phyloP scores from a whole-genome alignment of 257 asterid species.

The Solanum neorickii region DNA sequence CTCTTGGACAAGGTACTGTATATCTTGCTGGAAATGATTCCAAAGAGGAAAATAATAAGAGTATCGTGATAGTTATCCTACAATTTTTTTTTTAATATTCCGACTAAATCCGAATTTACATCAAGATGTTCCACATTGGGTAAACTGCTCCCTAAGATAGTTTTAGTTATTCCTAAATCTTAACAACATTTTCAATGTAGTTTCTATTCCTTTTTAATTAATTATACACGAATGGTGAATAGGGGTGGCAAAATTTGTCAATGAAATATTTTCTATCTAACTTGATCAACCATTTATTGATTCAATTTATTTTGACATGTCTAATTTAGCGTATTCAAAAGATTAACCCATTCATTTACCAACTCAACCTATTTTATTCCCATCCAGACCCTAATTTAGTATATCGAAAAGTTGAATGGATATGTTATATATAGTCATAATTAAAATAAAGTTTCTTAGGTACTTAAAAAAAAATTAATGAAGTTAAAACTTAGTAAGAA shows the following conservation, averaged over 20 bases:
- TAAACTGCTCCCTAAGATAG: not conserved
- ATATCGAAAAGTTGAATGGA: not conserved
- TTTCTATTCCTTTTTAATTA: conserved; percentile 6
- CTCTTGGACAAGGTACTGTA: not conserved
- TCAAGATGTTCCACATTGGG: not conserved
- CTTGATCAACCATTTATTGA: not conserved
- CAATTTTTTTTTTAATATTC: not conserved
- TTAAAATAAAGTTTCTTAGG: not conserved
- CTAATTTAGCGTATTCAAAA: not conserved
- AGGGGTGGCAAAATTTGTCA: not conserved
- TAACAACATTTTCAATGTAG: not conserved
- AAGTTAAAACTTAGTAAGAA: not conserved
- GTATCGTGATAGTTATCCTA: not conserved
- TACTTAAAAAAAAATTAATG: not conserved
- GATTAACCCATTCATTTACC: not conserved
- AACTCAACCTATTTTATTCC: not conserved
- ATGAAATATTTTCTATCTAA: not conserved
- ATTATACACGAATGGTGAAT: not conserved
- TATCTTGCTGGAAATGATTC: not conserved
- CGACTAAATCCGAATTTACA: no score
- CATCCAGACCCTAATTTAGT: not conserved
- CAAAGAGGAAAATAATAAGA: not conserved
- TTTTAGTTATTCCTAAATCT: not conserved
- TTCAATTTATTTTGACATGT: not conserved
- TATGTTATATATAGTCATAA: not conserved